Conservation (phyloP, 148 eudicot species). For the Cornus kousa region DNA sequence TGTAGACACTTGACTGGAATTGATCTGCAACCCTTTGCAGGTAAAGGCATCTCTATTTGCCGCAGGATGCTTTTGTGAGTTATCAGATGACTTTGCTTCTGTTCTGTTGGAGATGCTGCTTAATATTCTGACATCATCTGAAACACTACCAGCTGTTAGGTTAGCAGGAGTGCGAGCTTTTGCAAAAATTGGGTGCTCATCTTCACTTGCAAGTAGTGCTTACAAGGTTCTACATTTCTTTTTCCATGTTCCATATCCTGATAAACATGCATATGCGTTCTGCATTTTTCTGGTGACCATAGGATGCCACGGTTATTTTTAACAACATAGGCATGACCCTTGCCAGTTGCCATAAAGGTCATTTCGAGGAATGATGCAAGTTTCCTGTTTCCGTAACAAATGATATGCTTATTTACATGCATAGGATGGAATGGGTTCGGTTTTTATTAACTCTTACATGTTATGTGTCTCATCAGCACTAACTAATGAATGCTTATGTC, state of each 20-base stretch:
- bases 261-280: not conserved
- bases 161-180: slow-evolving; percentile 56
- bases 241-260: not conserved
- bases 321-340: not conserved
- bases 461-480: not conserved
- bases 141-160: slow-evolving; percentile 36
- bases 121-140: slow-evolving; percentile 38
- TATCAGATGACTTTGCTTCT: slow-evolving; percentile 70
- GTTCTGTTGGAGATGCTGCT: slow-evolving; percentile 64
- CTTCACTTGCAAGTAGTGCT: slow-evolving; percentile 49
- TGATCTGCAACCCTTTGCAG: slow-evolving; percentile 31
- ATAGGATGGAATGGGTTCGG: not conserved
- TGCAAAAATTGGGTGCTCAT: slow-evolving; percentile 49
- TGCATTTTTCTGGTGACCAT: not conserved
- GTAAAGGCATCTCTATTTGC: slow-evolving; percentile 82
- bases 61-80: slow-evolving; percentile 70
- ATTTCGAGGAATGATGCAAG: not conserved
- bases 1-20: not conserved
- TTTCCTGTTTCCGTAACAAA: not conserved
- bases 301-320: not conserved
- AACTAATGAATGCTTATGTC: not conserved
- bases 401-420: too few species aligned
- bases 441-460: not conserved
- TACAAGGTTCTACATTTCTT: slow-evolving; percentile 52
- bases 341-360: not conserved